phyloP scores from a whole-genome alignment of 2,329 filamentous ascomycete genomes.

The Pseudocercospora ulei region DNA sequence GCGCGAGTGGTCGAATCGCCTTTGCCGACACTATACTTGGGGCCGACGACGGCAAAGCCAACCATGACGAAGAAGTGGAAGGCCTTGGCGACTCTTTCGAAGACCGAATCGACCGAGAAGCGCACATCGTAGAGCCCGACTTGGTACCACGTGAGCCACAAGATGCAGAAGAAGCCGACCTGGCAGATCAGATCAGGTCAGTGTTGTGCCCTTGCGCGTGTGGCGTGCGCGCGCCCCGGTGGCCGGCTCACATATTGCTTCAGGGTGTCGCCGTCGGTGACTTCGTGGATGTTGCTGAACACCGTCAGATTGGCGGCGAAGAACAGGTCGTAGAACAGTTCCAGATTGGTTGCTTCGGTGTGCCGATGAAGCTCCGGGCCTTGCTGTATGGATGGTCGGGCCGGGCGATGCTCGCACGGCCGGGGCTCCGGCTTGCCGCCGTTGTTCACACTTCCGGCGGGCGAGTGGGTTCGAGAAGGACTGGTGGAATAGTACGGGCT shows the following conservation, averaged over 20 bases:
- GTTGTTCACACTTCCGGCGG: not conserved
- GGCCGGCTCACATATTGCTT: constrained; percentile 35
- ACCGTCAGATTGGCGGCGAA: constrained; percentile 57
- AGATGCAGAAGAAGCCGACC: constrained; percentile 49
- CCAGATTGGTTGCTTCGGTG: constrained; percentile 47
- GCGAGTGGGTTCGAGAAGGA: constrained; percentile 1
- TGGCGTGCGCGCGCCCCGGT: too few species aligned
- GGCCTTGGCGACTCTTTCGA: constrained; percentile 51
- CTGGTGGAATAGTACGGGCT: constrained; percentile 1
- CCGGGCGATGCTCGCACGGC: constrained; percentile 4
- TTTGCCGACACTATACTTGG: constrained; percentile 36
- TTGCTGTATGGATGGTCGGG: constrained; percentile 18
- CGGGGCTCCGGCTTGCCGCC: constrained; percentile 2
- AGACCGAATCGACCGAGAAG: constrained; percentile 55
- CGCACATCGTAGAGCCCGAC: constrained; percentile 57
- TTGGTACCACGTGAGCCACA: constrained; percentile 59
- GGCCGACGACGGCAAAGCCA: constrained; percentile 53
- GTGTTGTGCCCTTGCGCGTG: not conserved
- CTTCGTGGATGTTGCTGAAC: constrained; percentile 49
- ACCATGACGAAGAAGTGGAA: constrained; percentile 56
- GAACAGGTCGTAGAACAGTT: constrained; percentile 53
- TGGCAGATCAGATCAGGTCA: not conserved
- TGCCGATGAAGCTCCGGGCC: constrained; percentile 34
- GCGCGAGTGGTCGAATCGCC: constrained; percentile 34
- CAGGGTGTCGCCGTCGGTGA: constrained; percentile 42